Evolutionary conservation across 2,329 filamentous ascomycete genomes (phyloP).

Genomic region (Fusarium mundagurra): DNA sequence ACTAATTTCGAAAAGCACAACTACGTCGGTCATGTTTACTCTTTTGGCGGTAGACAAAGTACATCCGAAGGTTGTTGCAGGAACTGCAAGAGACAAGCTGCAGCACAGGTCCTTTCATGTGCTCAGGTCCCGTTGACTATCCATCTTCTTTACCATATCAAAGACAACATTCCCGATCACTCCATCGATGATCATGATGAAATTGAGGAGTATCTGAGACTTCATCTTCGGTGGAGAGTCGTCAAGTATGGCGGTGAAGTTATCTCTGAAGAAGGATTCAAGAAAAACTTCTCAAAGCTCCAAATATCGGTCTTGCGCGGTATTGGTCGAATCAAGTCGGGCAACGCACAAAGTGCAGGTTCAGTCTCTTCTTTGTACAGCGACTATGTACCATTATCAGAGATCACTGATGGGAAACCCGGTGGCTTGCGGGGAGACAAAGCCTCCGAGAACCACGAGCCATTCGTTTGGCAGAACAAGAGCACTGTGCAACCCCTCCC

Average conservation of each 20-base stretch:
- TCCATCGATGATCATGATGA: fast-evolving
- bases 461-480: neutral
- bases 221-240: neutral
- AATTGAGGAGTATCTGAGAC: neutral
- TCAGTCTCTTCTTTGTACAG: neutral
- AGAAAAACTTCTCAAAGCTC: neutral
- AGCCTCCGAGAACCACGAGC: neutral
- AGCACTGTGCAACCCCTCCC: neutral
- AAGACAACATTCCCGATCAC: neutral
- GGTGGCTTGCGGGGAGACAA: neutral
- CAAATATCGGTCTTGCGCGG: neutral
- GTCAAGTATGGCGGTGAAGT: neutral
- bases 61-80: neutral
- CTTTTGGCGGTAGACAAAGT: neutral
- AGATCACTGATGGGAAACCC: neutral
- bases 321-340: neutral
- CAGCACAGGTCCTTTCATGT: neutral
- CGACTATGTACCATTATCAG: fast-evolving
- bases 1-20: neutral
- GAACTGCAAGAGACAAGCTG: neutral
- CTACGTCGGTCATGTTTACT: neutral
- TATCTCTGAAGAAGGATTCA: neutral
- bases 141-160: neutral
- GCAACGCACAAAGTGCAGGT: fast-evolving
- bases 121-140: neutral